A percentile compares a stretch with the other conserved stretches of the same genome.
Conservation (phyloP, 2,329 filamentous ascomycete species). For the Paecilomyces sp. region DNA sequence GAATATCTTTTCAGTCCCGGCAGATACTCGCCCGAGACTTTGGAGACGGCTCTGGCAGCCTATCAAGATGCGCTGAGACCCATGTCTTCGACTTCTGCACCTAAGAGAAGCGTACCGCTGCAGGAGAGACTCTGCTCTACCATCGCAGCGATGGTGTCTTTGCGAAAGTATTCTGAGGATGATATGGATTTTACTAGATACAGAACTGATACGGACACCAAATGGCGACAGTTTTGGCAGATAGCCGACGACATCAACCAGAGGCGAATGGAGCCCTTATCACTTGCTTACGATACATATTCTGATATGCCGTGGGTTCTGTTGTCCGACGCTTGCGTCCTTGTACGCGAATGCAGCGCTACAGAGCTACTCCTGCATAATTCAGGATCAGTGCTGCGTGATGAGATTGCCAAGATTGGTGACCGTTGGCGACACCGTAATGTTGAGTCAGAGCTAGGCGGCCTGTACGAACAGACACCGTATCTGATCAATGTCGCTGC, state of each 20-base stretch:
- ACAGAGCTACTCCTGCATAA: conserved; percentile 73
- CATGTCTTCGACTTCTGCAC: conserved; percentile 31
- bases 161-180: conserved; percentile 55
- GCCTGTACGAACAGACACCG: conserved; percentile 48
- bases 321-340: conserved; percentile 72
- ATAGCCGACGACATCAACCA: conserved; percentile 80
- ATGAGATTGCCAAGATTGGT: conserved; percentile 30
- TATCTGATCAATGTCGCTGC: conserved; percentile 63
- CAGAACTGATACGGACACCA: conserved; percentile 63
- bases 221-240: conserved; percentile 88
- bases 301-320: conserved; percentile 74
- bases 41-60: conserved; percentile 76
- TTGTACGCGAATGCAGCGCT: conserved; percentile 70
- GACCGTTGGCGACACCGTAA: conserved; percentile 39
- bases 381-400: conserved; percentile 31
- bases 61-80: conserved; percentile 61
- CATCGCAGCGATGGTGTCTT: conserved; percentile 60
- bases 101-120: conserved; percentile 49
- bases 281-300: conserved; percentile 65
- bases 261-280: conserved; percentile 72
- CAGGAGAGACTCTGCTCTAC: conserved; percentile 70
- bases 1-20: conserved; percentile 76
- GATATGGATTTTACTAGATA: conserved; percentile 71
- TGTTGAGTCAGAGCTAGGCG: conserved; percentile 41
- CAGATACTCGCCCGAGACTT: conserved; percentile 67